Evolutionary conservation across 306 rosid species (phyloP).

Genomic region (Inga laurina): DNA sequence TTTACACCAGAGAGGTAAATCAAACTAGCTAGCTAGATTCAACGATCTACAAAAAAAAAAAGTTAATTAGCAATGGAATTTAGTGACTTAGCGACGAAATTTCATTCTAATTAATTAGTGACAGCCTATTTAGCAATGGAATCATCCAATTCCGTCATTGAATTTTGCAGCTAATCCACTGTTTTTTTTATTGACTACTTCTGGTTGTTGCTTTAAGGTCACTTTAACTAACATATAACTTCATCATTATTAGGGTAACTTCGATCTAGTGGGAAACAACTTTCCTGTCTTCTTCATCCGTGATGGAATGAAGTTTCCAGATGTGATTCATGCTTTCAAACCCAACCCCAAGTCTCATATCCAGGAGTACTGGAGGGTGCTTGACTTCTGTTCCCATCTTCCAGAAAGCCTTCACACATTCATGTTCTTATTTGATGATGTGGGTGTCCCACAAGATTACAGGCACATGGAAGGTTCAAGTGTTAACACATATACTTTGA

Average conservation of each 20-base stretch:
- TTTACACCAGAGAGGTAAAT: not conserved
- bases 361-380: constrained; percentile 90
- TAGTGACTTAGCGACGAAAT: no score
- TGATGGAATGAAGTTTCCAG: constrained; percentile 93
- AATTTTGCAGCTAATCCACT: no score
- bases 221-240: no score
- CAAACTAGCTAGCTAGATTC: no score
- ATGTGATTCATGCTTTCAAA: constrained; percentile 89
- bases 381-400: constrained; percentile 90
- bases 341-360: constrained; percentile 94
- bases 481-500: not conserved
- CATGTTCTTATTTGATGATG: constrained; percentile 44
- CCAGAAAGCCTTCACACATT: constrained; percentile 95
- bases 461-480: not conserved
- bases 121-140: no score
- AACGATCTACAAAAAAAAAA: no score
- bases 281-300: constrained; percentile 84
- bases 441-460: not conserved
- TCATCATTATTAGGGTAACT: constrained; percentile 90
- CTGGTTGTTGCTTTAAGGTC: no score
- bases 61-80: no score
- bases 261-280: constrained; percentile 91
- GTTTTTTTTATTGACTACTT: no score
- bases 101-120: no score
- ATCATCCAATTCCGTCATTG: no score